Base-by-base conservation (phyloP, 1,139 yeast species). In the Petasospora rhodanensis region DNA sequence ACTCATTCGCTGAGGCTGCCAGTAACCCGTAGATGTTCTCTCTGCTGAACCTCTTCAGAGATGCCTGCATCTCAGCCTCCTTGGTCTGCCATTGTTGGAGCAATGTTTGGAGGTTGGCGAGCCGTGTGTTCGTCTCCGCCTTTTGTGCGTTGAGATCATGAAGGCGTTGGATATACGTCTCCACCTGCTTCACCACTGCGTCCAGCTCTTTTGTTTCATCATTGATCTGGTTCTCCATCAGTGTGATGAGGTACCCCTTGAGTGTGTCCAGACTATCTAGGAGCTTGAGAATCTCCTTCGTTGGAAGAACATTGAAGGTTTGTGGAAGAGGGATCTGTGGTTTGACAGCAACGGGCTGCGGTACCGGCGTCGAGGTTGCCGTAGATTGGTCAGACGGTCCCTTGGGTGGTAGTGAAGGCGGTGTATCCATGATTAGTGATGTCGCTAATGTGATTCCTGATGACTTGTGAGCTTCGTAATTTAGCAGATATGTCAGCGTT, bases 221-320 rank as follows among this genome's bases (percentile, higher is more conserved):
- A 1, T 50, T 29, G 2, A 41, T 21, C 6, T 43, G 42, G 13
- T 40, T 38, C 15, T 42, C 37, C 15, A 44, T 33, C 9, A 43
- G 32, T 0, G 42, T 35, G 2, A 49, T 29, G 4, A 59, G 36
- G 31, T 53, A 58, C 0, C 66, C 62, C 26, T 42, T 48, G 0
- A 57, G 35, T 3, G 56, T 37, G 5, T 45, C 43, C 12, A 51
- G 37, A 1, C 52, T 42, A 4, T 42, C 34, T 5, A 49, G 23
- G 2, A 62, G 41, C 24, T 48, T 54, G 10, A 50, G 41, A 4
- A 62, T 40, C 34, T 58, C 55, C 1, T 40, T 13, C 0, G 52
- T 52, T 5, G 61, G 53, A 4, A 61, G 37, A 35, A 32, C 25
- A 37, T 52, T 29, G 38, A 57, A 37, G 31, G 51, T 23, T 36